Conservation (phyloP, 495 filamentous ascomycete species). For the Trypethelium eluteriae region DNA sequence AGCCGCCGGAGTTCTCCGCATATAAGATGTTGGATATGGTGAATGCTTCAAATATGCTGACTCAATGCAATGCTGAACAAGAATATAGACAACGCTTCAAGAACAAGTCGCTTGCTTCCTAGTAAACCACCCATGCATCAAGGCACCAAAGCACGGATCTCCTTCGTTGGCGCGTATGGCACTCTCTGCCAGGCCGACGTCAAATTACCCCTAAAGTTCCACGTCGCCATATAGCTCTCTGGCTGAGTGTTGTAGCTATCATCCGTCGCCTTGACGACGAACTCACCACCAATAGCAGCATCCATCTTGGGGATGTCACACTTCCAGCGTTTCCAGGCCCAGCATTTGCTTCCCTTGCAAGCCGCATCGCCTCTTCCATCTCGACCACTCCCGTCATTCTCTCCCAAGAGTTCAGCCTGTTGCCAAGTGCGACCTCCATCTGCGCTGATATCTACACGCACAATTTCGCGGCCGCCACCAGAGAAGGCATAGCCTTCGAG, state of each 20-base stretch:
- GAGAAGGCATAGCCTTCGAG: conserved; percentile 44
- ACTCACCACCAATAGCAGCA: conserved; percentile 34
- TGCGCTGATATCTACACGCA: conserved; percentile 40
- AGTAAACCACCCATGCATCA: background rate
- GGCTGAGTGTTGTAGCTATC: conserved; percentile 53
- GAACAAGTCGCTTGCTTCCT: background rate
- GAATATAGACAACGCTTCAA: background rate
- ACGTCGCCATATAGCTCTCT: conserved; percentile 44
- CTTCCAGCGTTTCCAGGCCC: conserved; percentile 51
- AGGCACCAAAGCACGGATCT: background rate
- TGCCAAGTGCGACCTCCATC: conserved; percentile 23
- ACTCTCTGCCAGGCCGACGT: conserved; percentile 49
- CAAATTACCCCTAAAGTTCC: conserved; percentile 49
- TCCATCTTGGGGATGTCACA: conserved; percentile 36
- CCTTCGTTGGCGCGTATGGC: background rate
- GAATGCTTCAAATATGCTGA: no score
- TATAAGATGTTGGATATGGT: no score
- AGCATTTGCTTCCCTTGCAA: conserved; percentile 35
- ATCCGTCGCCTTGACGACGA: conserved; percentile 52
- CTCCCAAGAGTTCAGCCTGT: conserved; percentile 37
- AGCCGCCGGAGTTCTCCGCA: no score
- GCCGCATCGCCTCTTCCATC: conserved; percentile 12
- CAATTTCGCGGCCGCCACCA: conserved; percentile 42
- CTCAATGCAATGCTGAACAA: background rate
- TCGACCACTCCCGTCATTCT: conserved; percentile 30